Conservation (phyloP, 129 eudicot genomes). For the Escallonia herrerae region DNA sequence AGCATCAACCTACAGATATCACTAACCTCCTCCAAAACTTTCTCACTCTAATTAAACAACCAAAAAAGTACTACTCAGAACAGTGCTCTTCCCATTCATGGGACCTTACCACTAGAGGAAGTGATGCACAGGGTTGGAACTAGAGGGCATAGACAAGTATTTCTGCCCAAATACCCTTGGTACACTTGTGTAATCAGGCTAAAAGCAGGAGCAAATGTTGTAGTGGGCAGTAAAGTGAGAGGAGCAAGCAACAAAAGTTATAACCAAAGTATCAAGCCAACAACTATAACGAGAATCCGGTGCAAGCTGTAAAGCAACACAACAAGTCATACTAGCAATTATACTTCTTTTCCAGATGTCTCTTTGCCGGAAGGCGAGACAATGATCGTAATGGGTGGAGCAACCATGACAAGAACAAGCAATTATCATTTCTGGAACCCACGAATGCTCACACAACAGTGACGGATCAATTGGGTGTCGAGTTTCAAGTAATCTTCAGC, state of each 20-base stretch:
- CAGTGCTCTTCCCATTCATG: no score
- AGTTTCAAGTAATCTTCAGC: neutral
- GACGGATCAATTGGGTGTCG: neutral
- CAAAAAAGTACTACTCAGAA: no score
- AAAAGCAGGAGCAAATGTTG: neutral
- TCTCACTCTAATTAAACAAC: no score
- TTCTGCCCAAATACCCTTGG: neutral
- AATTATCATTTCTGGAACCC: slow-evolving; percentile 4
- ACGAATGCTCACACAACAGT: neutral
- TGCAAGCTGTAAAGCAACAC: slow-evolving; percentile 12
- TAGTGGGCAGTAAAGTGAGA: neutral
- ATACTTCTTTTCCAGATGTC: slow-evolving; percentile 19
- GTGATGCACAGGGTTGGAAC: no score
- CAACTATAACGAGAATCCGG: neutral
- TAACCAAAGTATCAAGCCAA: no score
- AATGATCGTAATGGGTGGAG: slow-evolving; percentile 1
- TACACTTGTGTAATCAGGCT: slow-evolving; percentile 3
- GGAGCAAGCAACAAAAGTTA: neutral
- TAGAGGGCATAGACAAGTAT: no score
- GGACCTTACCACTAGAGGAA: no score
- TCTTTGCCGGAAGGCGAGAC: neutral
- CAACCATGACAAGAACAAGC: slow-evolving; percentile 15
- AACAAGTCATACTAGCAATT: neutral
- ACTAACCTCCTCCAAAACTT: no score
- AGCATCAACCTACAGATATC: no score